Evolutionary conservation across 2,329 filamentous ascomycete species (phyloP).

Genomic region (Apiospora sp.): DNA sequence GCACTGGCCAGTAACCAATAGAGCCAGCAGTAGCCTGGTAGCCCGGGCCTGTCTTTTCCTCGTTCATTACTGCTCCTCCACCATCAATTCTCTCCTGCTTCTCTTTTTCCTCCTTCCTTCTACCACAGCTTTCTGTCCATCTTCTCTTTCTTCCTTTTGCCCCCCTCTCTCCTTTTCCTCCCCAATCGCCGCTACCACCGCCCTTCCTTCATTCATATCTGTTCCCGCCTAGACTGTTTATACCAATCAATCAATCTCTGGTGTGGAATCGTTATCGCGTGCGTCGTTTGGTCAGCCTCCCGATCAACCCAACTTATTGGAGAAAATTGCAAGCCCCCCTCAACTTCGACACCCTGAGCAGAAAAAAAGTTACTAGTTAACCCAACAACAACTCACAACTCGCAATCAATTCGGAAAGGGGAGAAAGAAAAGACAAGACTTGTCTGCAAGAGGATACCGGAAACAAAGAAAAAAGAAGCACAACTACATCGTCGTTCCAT

Average conservation of each 20-base stretch:
- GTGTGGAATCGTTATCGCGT: conserved; percentile 38
- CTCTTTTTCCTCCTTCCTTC: conserved; percentile 33
- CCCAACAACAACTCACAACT: conserved; percentile 34
- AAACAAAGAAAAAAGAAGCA: conserved; percentile 16
- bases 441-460: conserved; percentile 24
- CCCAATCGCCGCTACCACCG: conserved; percentile 37
- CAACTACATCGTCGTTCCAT: conserved; percentile 25
- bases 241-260: conserved; percentile 43
- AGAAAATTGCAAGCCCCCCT: conserved; percentile 27
- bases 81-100: conserved; percentile 30
- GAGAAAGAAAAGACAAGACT: conserved; percentile 37
- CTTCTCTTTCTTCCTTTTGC: conserved; percentile 42
- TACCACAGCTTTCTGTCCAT: conserved; percentile 36
- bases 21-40: not conserved
- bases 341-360: conserved; percentile 27
- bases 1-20: conserved; percentile 9
- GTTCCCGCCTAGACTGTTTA: conserved; percentile 41
- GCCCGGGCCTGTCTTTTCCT: conserved; percentile 2
- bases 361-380: conserved; percentile 41
- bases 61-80: conserved; percentile 13
- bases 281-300: conserved; percentile 37
- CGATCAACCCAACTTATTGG: conserved; percentile 35
- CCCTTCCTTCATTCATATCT: conserved; percentile 44
- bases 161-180: conserved; percentile 35
- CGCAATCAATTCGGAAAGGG: conserved; percentile 36